phyloP scores from a whole-genome alignment of 2,329 filamentous ascomycete species.

The Chaetomium globosum region DNA sequence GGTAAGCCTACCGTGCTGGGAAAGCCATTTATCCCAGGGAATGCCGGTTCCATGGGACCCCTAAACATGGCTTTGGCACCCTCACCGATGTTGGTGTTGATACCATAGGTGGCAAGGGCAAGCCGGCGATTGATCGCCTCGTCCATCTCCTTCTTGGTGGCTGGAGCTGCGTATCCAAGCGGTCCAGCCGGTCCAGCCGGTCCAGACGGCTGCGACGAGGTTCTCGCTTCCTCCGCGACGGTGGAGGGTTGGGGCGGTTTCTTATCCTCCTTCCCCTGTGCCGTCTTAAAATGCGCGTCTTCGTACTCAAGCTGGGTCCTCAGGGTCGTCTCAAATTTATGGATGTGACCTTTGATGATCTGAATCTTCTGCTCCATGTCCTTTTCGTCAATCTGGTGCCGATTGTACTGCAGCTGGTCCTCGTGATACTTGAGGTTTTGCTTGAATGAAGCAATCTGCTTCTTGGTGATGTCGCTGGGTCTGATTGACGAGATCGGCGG shows the following conservation, averaged over 20 bases:
- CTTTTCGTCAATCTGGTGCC: conserved; percentile 63
- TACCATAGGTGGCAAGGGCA: conserved; percentile 12
- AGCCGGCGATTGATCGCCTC: conserved; percentile 17
- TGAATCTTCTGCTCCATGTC: conserved; percentile 53
- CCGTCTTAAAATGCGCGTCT: conserved; percentile 46
- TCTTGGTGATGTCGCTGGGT: conserved; percentile 62
- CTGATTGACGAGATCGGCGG: conserved; percentile 62
- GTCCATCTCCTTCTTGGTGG: conserved; percentile 11
- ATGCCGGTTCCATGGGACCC: conserved; percentile 3
- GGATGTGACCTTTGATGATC: conserved; percentile 43
- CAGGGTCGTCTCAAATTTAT: conserved; percentile 51
- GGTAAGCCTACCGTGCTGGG: conserved; percentile 47
- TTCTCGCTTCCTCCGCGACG: conserved; percentile 9
- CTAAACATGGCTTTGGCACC: conserved; percentile 22
- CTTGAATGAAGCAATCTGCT: conserved; percentile 57
- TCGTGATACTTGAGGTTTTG: conserved; percentile 59
- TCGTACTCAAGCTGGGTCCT: conserved; percentile 52
- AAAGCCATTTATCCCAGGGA: conserved; percentile 33
- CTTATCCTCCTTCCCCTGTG: conserved; percentile 35
- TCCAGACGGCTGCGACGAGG: neutral
- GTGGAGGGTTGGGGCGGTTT: conserved; percentile 33
- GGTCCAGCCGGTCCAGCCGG: neutral
- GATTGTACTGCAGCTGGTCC: conserved; percentile 63
- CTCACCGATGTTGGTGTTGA: conserved; percentile 27
- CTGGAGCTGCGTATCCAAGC: neutral